Percentiles rank a stretch among this genome's conserved stretches.
These are phyloP conservation scores for Acanthamoeba quina DNA, from an alignment of 208 protist species.

Conservation along the genomic window DNA sequence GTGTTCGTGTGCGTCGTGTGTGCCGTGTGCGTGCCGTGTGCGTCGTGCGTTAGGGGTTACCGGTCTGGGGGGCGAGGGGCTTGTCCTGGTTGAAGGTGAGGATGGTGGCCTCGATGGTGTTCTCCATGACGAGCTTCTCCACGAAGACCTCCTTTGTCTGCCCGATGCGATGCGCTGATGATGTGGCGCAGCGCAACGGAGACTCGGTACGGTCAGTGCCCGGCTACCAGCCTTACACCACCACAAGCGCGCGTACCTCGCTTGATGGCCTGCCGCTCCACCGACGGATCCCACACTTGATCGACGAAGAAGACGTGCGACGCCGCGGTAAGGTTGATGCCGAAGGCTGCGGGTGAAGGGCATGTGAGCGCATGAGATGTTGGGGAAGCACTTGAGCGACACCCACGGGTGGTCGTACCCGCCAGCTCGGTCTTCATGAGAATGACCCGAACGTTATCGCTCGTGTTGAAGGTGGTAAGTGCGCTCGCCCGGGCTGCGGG, in stretches of 20 bases:
- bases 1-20: not conserved
- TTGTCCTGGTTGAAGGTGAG: constrained; percentile 57
- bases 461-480: constrained; percentile 78
- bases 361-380: not conserved
- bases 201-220: not conserved
- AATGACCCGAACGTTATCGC: constrained; percentile 70
- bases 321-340: constrained; percentile 81
- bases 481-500: constrained; percentile 24
- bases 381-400: too few relatives aligned
- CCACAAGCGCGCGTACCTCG: not conserved
- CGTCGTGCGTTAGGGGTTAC: not conserved
- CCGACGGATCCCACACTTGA: constrained; percentile 64
- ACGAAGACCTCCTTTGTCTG: constrained; percentile 77
- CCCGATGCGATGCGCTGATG: constrained; percentile 81
- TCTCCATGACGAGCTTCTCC: constrained; percentile 79
- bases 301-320: constrained; percentile 82
- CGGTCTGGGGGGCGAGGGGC: not conserved
- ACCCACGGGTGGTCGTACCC: constrained; percentile 5
- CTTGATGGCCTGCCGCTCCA: constrained; percentile 85
- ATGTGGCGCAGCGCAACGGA: not conserved
- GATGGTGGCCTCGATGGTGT: constrained; percentile 77
- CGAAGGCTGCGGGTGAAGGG: constrained; percentile 72
- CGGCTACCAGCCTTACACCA: not conserved
- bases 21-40: not conserved
- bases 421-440: constrained; percentile 82